Base-by-base conservation (phyloP, 257 asterid species). In the Solanum pinnatisectum region DNA sequence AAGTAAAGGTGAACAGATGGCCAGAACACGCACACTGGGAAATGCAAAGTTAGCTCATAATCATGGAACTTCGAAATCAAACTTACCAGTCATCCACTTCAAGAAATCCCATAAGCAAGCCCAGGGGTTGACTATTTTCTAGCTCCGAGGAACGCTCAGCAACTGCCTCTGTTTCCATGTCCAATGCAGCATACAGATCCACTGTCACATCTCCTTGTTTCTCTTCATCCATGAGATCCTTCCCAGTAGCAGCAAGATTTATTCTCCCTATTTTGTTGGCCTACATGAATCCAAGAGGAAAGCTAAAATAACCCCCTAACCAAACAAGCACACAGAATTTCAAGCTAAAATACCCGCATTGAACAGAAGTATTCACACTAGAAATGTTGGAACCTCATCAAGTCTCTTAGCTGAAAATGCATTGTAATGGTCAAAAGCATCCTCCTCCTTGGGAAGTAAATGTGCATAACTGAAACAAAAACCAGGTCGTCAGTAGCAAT, bases 211-310 rank as follows among this genome's bases (percentile, higher is more conserved):
- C 99, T 88, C 98, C 98, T 94, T 89, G 98, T 93, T 97, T 96
- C 88, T 97, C 99, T 30, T 96, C 99, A 88, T 97, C 99, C 99
- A 97, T 97, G 89, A 97, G 99, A 93, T 97, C 99, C 94, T 97
- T 97, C 65, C 99, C 99, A 84, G 97, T 97, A 88, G 99, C 99
- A 92, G 99, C 99, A 89, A 97, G 98, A 94, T 97, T 97, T 86
- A 97, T 97, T 92, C 94, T 96, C 87, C 99, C 99, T 92, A 97
- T 97, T 91, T 92, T 96, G 90, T 92, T 95, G 74, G 99, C 99
- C 99, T 97, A 82, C 86, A 82, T 32, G 42, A 82, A 52, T 23
- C 12, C 71, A 49, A 82, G 71, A 82, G 70, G 44, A 82, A 49
- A 82, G 44, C 70, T 32, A 82, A 82, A 81, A 82, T 20, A 49